phyloP scores from a whole-genome alignment of 2,329 filamentous ascomycete species.

The Thelonectria rubi region DNA sequence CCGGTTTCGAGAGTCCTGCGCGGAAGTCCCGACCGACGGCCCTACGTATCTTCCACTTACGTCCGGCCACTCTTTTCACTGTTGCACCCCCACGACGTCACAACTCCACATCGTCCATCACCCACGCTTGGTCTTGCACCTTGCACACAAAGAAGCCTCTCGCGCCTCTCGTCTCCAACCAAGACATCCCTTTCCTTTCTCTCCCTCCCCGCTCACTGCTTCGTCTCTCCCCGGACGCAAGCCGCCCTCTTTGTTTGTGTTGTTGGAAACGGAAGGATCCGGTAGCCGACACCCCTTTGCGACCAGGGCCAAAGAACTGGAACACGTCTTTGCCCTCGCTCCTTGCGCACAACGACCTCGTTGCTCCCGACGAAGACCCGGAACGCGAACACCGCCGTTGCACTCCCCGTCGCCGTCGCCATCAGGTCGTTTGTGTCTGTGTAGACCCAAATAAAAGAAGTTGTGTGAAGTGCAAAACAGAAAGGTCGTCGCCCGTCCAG shows the following conservation, averaged over 20 bases:
- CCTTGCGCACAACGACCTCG: constrained; percentile 48
- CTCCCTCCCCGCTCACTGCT: constrained; percentile 25
- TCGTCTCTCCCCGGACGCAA: constrained; percentile 28
- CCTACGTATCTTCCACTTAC: constrained; percentile 60
- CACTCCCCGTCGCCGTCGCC: constrained; percentile 45
- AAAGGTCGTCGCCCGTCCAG: constrained; percentile 30
- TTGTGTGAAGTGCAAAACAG: constrained; percentile 45
- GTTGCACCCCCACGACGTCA: constrained; percentile 44
- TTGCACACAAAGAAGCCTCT: constrained; percentile 16
- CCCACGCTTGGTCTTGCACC: constrained; percentile 30
- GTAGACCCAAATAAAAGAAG: constrained; percentile 51
- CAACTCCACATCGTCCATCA: constrained; percentile 44
- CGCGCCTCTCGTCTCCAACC: constrained; percentile 23
- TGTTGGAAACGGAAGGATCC: constrained; percentile 31
- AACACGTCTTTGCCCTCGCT: constrained; percentile 53
- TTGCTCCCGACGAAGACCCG: constrained; percentile 48
- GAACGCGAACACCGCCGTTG: constrained; percentile 46
- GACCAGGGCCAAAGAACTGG: constrained; percentile 51
- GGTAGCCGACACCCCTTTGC: constrained; percentile 42
- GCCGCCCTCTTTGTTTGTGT: constrained; percentile 34
- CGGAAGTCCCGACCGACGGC: constrained; percentile 66
- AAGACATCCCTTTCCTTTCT: constrained; percentile 27
- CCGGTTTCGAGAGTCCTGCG: constrained; percentile 59
- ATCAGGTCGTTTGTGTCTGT: constrained; percentile 47
- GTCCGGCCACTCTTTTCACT: constrained; percentile 55